Base-by-base conservation (phyloP, 768 basidiomycete species). In the Amanita polypyramis region DNA sequence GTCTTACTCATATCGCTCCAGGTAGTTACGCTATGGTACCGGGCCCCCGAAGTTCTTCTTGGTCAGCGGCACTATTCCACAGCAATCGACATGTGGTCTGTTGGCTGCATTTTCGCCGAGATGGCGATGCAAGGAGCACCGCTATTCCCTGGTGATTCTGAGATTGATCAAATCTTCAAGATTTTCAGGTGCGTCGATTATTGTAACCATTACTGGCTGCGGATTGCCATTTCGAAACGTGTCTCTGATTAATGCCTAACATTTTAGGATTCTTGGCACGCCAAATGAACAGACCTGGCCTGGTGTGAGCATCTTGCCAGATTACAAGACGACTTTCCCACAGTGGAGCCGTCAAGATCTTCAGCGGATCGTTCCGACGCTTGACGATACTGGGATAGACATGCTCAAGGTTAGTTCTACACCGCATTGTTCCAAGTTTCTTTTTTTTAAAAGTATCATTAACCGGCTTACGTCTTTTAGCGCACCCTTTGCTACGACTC, bases 21-120 rank as follows among this genome's bases (percentile, higher is more conserved):
- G 96, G 96, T 99, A 41, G 96, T 99, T 17, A 99, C 96, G 8
- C 75, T 99, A 33, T 99, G 96, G 96, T 99, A 99, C 62, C 90
- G 96, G 42, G 91, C 95, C 4, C 96, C 96, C 2, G 96, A 99
- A 64, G 95, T 99, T 43, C 72, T 99, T 15, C 82, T 99, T 1
- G 95, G 95, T 25, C 86, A 90, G 4, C 82, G 94, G 36, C 93
- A 98, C 63, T 99, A 99, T 67, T 85, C 91, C 12, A 99, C 96
- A 2, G 90, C 92, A 2, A 88, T 99, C 58, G 96, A 99, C 68
- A 96, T 98, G 91, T 99, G 96, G 96, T 94, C 91, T n/a, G 95
- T 99, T 17, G 96, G 87, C 0, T 97, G 94, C 60, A 98, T 99
- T 62, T 91, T 96, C 60, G 95, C 95, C 6, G 96, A 99, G 69